phyloP scores from a whole-genome alignment of 345 rosid genomes.

The Hypericum androsaemum region DNA sequence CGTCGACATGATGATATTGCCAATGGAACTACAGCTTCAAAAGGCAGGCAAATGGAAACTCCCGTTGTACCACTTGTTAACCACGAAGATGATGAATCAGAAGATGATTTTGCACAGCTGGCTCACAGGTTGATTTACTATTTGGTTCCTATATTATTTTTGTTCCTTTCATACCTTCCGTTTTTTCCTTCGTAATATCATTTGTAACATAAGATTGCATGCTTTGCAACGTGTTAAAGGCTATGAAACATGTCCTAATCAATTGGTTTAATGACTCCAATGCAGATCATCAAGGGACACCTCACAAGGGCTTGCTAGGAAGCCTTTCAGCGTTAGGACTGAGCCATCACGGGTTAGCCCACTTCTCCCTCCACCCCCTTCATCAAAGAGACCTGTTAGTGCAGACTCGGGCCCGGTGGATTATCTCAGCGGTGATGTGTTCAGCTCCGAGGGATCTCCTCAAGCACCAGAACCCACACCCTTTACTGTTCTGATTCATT shows the following conservation, averaged over 20 bases:
- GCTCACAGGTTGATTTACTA: slow-evolving; percentile 49
- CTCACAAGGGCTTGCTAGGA: slow-evolving; percentile 35
- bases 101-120: slow-evolving; percentile 80
- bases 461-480: slow-evolving; percentile 25
- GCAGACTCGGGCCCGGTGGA: slow-evolving; percentile 41
- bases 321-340: slow-evolving; percentile 24
- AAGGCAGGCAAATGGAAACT: slow-evolving; percentile 22
- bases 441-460: slow-evolving; percentile 44
- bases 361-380: slow-evolving; percentile 79
- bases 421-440: slow-evolving; percentile 84
- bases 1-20: slow-evolving; percentile 66
- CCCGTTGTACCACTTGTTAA: slow-evolving; percentile 46
- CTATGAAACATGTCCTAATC: not conserved
- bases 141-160: too few species aligned
- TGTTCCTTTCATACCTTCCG: too few species aligned
- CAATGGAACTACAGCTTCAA: slow-evolving; percentile 39
- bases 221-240: too few species aligned
- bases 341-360: slow-evolving; percentile 35
- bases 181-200: too few species aligned
- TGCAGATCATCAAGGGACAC: slow-evolving; percentile 61
- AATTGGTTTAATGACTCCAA: slow-evolving; percentile 3
- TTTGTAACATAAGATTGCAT: too few species aligned
- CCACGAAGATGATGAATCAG: slow-evolving; percentile 74
- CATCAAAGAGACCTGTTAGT: slow-evolving; percentile 55
- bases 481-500: slow-evolving; percentile 22